A percentile compares a stretch with the other conserved stretches of the same genome.
Evolutionary conservation across 208 protist species (phyloP).

Genomic region (Acanthamoeba castellanii): DNA sequence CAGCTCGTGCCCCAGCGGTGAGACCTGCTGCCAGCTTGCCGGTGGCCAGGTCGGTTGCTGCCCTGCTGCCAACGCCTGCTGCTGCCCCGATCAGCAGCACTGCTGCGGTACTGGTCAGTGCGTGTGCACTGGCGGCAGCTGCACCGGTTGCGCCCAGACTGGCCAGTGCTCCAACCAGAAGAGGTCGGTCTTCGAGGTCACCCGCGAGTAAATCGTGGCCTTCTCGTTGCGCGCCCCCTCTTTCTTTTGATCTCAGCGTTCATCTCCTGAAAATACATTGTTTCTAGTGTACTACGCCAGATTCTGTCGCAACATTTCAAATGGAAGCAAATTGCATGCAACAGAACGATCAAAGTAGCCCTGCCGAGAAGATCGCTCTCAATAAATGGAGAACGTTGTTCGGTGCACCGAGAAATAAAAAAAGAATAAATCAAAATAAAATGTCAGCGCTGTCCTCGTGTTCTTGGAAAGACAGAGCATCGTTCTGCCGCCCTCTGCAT

Average conservation of each 20-base stretch:
- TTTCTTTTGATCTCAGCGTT: background rate
- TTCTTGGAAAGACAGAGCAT: no score
- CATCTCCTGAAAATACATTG: no score
- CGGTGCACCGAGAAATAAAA: no score
- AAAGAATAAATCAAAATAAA: no score
- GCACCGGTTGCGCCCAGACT: slow-evolving; percentile 18
- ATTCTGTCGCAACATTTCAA: no score
- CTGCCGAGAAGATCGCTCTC: no score
- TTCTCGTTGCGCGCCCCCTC: background rate
- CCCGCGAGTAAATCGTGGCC: slow-evolving; percentile 4
- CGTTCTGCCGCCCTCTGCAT: no score
- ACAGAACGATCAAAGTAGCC: no score
- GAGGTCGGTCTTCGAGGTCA: slow-evolving; percentile 30
- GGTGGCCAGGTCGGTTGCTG: slow-evolving; percentile 37
- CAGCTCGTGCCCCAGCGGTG: slow-evolving; percentile 18
- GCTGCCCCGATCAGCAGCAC: slow-evolving; percentile 61
- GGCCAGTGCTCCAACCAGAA: slow-evolving; percentile 27
- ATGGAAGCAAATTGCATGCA: no score
- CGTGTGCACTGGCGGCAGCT: slow-evolving; percentile 33
- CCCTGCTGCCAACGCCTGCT: slow-evolving; percentile 57
- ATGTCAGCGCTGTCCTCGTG: no score
- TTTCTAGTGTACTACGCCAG: no score
- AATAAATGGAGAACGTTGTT: no score
- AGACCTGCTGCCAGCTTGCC: slow-evolving; percentile 34
- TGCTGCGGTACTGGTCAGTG: slow-evolving; percentile 44